phyloP scores from a whole-genome alignment of 2,329 filamentous ascomycete species.

The Bimuria novae-zelandiae region DNA sequence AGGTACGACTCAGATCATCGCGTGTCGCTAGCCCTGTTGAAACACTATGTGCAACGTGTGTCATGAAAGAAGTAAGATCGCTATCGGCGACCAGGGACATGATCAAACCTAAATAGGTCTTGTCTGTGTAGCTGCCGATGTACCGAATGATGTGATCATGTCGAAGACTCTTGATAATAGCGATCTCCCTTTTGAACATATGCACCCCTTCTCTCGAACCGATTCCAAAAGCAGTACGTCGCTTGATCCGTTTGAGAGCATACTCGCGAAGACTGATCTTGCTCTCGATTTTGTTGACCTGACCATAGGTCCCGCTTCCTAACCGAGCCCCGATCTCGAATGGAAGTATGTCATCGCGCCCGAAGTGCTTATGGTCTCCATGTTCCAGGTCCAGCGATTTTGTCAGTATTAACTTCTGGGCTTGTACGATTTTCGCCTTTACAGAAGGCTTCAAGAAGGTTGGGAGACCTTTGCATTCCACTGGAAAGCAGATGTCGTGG shows the following conservation, averaged over 20 bases:
- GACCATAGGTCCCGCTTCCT: conserved; percentile 20
- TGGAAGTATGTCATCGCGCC: conserved; percentile 18
- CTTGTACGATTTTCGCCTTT: conserved; percentile 21
- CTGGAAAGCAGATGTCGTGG: conserved; percentile 34
- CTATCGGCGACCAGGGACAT: conserved; percentile 29
- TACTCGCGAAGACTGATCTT: conserved; percentile 23
- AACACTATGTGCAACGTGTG: neutral
- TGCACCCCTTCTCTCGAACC: neutral
- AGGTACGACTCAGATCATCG: neutral
- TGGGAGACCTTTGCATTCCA: conserved; percentile 25
- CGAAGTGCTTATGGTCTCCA: conserved; percentile 23
- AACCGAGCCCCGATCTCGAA: conserved; percentile 19
- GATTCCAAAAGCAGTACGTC: conserved; percentile 17
- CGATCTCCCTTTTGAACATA: conserved; percentile 22
- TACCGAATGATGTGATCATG: conserved; percentile 36
- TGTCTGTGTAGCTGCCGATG: conserved; percentile 38
- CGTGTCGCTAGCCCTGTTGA: neutral
- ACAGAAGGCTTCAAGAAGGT: conserved; percentile 15
- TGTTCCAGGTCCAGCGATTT: conserved; percentile 23
- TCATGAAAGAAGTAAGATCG: conserved; percentile 16
- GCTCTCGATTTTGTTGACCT: conserved; percentile 24
- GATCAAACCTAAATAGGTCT: conserved; percentile 30
- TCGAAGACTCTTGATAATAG: conserved; percentile 27
- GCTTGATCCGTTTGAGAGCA: conserved; percentile 28
- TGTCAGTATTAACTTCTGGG: conserved; percentile 26